phyloP scores from a whole-genome alignment of 768 basidiomycete species.

The Termitomyces sp. region DNA sequence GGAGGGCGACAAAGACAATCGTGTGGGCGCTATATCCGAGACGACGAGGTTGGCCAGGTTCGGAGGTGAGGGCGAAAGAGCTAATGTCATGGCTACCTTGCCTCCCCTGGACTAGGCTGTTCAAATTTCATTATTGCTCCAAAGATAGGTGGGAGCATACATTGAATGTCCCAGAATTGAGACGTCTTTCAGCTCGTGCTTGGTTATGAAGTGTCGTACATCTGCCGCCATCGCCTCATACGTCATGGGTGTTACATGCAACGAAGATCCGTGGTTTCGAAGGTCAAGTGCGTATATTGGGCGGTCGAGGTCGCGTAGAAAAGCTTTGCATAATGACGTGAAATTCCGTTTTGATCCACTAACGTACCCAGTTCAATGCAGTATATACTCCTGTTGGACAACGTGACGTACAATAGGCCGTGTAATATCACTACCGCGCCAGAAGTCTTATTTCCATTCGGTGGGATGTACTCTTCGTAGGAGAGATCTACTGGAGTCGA shows the following conservation, averaged over 20 bases:
- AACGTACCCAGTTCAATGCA: not conserved
- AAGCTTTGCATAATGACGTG: constrained; percentile 70
- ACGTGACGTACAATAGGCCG: constrained; percentile 48
- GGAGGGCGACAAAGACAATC: constrained; percentile 49
- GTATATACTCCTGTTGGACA: not conserved
- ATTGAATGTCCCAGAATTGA: constrained; percentile 85
- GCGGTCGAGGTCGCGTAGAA: constrained; percentile 51
- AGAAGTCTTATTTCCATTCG: constrained; percentile 24
- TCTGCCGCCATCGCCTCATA: constrained; percentile 76
- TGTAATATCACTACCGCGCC: constrained; percentile 53
- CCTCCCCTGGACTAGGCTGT: constrained; percentile 56
- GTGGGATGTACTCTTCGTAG: constrained; percentile 14
- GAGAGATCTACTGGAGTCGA: constrained; percentile 14
- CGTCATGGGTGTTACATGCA: constrained; percentile 64
- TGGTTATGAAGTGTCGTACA: constrained; percentile 60
- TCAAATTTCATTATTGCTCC: not conserved
- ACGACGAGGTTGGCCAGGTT: constrained; percentile 48
- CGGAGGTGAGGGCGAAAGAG: constrained; percentile 37
- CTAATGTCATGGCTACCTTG: constrained; percentile 72
- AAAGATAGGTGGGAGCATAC: constrained; percentile 36
- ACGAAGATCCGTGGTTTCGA: constrained; percentile 79
- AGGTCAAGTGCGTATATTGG: constrained; percentile 77
- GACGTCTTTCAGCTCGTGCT: constrained; percentile 49
- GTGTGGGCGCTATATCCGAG: constrained; percentile 77
- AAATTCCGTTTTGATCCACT: constrained; percentile 88